Percentiles rank a stretch among this genome's conserved stretches.
Conservation (phyloP, 1,284 basidiomycete species). For the Papiliotrema laurentii region DNA sequence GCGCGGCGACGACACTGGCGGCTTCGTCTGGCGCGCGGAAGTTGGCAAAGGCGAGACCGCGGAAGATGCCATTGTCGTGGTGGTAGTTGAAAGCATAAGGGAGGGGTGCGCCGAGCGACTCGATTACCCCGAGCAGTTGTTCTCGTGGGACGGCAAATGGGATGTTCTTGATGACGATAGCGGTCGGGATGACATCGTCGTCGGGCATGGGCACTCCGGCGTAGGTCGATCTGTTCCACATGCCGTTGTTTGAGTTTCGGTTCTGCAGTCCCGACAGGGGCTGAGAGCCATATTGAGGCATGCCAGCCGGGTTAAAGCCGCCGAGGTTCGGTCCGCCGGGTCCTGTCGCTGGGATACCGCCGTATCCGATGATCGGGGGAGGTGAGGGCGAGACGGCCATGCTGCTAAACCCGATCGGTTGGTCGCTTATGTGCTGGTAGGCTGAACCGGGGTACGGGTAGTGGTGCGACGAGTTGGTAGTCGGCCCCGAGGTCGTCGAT, state of each 20-base stretch:
- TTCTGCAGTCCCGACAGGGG: slow-evolving; percentile 18
- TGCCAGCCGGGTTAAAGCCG: slow-evolving; percentile 16
- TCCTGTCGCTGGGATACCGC: neutral
- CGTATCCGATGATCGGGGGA: slow-evolving; percentile 10
- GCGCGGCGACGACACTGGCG: slow-evolving; percentile 88
- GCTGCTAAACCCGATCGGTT: slow-evolving; percentile 13
- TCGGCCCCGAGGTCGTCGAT: slow-evolving; percentile 34
- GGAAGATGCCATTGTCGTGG: slow-evolving; percentile 92
- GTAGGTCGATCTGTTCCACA: slow-evolving; percentile 5
- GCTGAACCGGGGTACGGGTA: slow-evolving; percentile 16
- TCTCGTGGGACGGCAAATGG: slow-evolving; percentile 97
- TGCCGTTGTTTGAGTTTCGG: slow-evolving; percentile 20
- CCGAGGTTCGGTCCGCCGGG: slow-evolving; percentile 21
- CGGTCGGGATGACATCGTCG: slow-evolving; percentile 96
- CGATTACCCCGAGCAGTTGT: slow-evolving; percentile 92
- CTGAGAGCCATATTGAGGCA: slow-evolving; percentile 28
- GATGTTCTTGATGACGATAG: slow-evolving; percentile 99
- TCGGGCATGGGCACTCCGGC: slow-evolving; percentile 22
- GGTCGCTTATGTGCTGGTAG: slow-evolving; percentile 9
- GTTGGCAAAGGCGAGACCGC: slow-evolving; percentile 97
- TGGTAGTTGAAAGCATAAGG: slow-evolving; percentile 99
- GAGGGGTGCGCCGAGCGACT: slow-evolving; percentile 87
- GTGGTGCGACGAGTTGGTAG: slow-evolving; percentile 19
- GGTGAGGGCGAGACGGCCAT: slow-evolving; percentile 41
- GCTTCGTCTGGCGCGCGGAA: slow-evolving; percentile 89